Percentiles rank a stretch among this genome's conserved stretches.
phyloP scores from a whole-genome alignment of 768 basidiomycete species.

The Ramaria sp. region DNA sequence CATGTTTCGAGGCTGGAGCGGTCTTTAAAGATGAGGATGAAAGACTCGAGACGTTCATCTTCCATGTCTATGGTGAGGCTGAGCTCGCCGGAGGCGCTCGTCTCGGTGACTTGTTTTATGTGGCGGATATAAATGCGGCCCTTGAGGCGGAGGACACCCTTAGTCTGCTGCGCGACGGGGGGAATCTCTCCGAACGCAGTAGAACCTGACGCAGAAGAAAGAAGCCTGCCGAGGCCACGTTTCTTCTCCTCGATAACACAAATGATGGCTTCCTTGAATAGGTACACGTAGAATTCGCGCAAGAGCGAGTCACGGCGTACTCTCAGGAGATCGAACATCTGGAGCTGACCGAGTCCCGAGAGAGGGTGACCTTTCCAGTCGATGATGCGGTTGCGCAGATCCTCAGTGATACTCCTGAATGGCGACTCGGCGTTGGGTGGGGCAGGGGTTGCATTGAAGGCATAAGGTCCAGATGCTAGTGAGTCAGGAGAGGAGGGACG shows the following conservation, averaged over 20 bases:
- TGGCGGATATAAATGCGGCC: slow-evolving; percentile 94
- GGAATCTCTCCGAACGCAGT: slow-evolving; percentile 38
- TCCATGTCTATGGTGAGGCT: slow-evolving; percentile 97
- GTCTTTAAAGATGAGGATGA: slow-evolving; percentile 93
- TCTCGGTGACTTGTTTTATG: slow-evolving; percentile 80
- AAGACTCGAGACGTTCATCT: slow-evolving; percentile 85
- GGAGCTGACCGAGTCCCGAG: slow-evolving; percentile 77
- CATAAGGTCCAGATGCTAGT: slow-evolving; percentile 16
- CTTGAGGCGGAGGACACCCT: slow-evolving; percentile 80
- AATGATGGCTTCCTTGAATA: slow-evolving; percentile 96
- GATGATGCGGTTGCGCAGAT: slow-evolving; percentile 80
- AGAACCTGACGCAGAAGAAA: slow-evolving; percentile 33
- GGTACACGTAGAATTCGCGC: slow-evolving; percentile 91
- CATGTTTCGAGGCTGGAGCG: slow-evolving; percentile 82
- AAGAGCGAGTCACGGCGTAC: slow-evolving; percentile 85
- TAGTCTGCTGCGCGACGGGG: slow-evolving; percentile 25
- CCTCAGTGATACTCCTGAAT: slow-evolving; percentile 77
- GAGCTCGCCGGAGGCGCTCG: slow-evolving; percentile 68
- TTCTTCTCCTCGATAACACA: slow-evolving; percentile 98
- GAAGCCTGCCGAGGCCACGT: slow-evolving; percentile 61
- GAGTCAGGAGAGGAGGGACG: slow-evolving; percentile 15
- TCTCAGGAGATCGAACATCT: slow-evolving; percentile 85
- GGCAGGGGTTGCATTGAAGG: slow-evolving; percentile 21
- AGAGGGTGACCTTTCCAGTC: slow-evolving; percentile 95
- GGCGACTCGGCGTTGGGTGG: slow-evolving; percentile 40